Conservation (phyloP, 169 alveolate genomes). For the Cryptosporidium felis region DNA sequence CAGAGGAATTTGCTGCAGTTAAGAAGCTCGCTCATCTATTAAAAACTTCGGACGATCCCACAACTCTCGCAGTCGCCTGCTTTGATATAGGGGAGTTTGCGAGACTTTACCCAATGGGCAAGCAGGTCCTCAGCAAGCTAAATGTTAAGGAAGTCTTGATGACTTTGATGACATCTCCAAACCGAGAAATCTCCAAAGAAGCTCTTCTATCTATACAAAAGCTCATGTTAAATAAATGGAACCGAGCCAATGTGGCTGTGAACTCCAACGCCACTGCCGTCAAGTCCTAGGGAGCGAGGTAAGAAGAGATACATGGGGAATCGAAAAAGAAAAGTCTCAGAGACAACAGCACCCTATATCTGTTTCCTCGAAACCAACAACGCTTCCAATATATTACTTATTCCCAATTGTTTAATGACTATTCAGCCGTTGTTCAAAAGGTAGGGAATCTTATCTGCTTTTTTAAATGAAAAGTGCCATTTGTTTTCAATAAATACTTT, state of each 20-base stretch:
- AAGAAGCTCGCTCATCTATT: slow-evolving; percentile 81
- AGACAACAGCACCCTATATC: no score
- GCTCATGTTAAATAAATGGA: slow-evolving; percentile 87
- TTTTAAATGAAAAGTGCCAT: no score
- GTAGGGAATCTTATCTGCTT: no score
- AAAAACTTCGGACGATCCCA: slow-evolving; percentile 80
- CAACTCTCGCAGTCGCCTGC: slow-evolving; percentile 86
- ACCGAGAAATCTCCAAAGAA: slow-evolving; percentile 85
- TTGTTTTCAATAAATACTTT: no score
- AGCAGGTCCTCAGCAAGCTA: slow-evolving; percentile 83
- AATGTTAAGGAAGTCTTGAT: slow-evolving; percentile 84
- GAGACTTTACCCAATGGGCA: slow-evolving; percentile 86
- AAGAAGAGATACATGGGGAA: no score
- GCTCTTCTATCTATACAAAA: slow-evolving; percentile 89
- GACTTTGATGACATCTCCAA: slow-evolving; percentile 83
- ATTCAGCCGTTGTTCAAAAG: no score
- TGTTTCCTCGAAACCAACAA: no score
- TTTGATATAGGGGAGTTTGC: slow-evolving; percentile 91
- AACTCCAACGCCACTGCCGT: neutral
- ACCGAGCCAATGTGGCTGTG: neutral
- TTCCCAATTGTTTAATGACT: no score
- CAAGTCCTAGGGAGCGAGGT: neutral
- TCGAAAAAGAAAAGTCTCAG: no score
- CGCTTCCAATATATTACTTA: no score
- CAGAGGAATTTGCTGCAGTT: slow-evolving; percentile 82